A percentile compares a stretch with the other conserved stretches of the same genome.
Conservation (phyloP, 2,329 filamentous ascomycete genomes). For the Fulvia fulva region DNA sequence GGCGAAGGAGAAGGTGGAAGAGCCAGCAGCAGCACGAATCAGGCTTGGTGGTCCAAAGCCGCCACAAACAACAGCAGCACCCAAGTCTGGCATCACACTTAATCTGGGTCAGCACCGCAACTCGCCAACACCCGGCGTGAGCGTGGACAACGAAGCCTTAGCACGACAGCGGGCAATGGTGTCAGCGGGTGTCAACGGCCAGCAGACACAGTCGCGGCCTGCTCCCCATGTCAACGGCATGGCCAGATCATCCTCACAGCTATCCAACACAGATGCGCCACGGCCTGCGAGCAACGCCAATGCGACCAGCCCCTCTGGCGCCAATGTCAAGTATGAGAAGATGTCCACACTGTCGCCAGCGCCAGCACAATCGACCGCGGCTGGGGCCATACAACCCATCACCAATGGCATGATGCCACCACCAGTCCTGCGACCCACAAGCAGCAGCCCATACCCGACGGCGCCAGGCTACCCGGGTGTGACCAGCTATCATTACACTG, state of each 20-base stretch:
- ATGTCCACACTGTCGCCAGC: slow-evolving; percentile 41
- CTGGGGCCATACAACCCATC: slow-evolving; percentile 21
- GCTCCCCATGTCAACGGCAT: slow-evolving; percentile 27
- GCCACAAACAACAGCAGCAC: slow-evolving; percentile 16
- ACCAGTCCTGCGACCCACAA: slow-evolving; percentile 26
- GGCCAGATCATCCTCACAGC: slow-evolving; percentile 32
- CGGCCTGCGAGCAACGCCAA: slow-evolving; percentile 40
- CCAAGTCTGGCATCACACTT: slow-evolving; percentile 36
- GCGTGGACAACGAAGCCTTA: slow-evolving; percentile 53
- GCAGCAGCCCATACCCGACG: slow-evolving; percentile 25
- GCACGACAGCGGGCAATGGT: slow-evolving; percentile 51
- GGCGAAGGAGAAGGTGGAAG: slow-evolving; percentile 67
- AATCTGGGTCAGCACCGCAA: slow-evolving; percentile 34
- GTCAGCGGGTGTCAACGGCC: slow-evolving; percentile 46
- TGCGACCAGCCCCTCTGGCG: slow-evolving; percentile 26
- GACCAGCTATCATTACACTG: slow-evolving; percentile 31
- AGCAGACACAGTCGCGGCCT: slow-evolving; percentile 26
- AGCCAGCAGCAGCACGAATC: slow-evolving; percentile 71
- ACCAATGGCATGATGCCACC: slow-evolving; percentile 33
- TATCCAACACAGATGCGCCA: slow-evolving; percentile 28
- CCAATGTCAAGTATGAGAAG: slow-evolving; percentile 40
- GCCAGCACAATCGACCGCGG: slow-evolving; percentile 25
- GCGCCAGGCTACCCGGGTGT: slow-evolving; percentile 12
- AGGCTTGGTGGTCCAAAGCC: slow-evolving; percentile 57
- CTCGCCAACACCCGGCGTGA: slow-evolving; percentile 46